These are phyloP conservation scores for Fusarium palustre DNA, from an alignment of 2,329 filamentous ascomycete species.

Conservation along the genomic window DNA sequence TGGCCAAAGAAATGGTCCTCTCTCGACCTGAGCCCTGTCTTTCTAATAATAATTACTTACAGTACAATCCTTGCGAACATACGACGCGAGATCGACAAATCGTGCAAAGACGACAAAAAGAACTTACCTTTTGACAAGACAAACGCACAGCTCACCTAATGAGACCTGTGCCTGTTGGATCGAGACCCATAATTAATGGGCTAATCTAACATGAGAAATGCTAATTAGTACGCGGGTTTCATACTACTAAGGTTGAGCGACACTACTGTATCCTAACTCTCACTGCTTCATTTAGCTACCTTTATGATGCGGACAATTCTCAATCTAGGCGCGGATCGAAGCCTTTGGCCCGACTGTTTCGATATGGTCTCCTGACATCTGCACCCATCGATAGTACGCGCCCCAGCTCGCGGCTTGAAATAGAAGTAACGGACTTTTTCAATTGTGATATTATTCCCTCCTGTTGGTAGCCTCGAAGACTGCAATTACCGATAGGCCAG, in stretches of 20 bases:
- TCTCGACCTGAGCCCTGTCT: neutral
- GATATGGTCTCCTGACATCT: neutral
- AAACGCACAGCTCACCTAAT: neutral
- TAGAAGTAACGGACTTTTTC: constrained; percentile 1
- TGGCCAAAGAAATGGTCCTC: neutral
- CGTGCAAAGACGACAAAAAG: neutral
- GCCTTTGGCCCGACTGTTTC: neutral
- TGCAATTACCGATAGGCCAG: constrained; percentile 27
- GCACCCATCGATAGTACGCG: neutral
- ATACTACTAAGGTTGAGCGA: constrained; percentile 4
- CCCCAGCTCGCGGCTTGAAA: constrained; percentile 5
- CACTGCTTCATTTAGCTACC: neutral
- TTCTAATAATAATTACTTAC: too few species aligned
- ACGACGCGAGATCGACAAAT: constrained; percentile 8
- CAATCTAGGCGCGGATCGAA: constrained; percentile 20
- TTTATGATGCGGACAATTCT: constrained; percentile 19
- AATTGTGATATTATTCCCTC: neutral
- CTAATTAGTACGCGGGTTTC: neutral
- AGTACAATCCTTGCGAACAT: neutral
- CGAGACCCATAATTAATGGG: constrained; percentile 9
- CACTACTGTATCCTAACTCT: constrained; percentile 1
- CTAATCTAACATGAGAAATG: constrained; percentile 1
- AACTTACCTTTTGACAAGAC: neutral
- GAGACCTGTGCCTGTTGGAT: neutral
- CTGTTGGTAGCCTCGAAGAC: neutral